Evolutionary conservation across 1,284 basidiomycete species (phyloP), one percentile per base, ranked within the genome.

Genomic region (Puccinia horiana): DNA sequence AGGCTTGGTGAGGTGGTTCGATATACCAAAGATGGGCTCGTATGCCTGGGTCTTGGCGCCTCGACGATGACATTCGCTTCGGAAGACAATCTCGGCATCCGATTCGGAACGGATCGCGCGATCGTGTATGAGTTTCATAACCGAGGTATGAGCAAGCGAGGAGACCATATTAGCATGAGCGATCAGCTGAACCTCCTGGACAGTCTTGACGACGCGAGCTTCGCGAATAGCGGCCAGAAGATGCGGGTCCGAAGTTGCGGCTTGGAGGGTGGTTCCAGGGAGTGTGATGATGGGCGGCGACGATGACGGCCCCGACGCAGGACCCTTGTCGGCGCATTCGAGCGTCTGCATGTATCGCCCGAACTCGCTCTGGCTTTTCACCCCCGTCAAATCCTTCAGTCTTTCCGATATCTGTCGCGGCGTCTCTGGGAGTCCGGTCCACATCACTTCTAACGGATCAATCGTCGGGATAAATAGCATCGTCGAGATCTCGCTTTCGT

Each of bases 11-110:
- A n/a, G n/a, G n/a, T n/a, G n/a, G n/a, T n/a, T n/a, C n/a, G n/a
- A n/a, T n/a, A 20, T 78, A 78, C 76, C 76, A 37, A 78, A 78
- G 58, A 78, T 78, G 47, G 76, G 76, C 61, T 67, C 58, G 26
- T 78, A 78, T 16, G 76, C 76, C 63, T 78, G 76, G 20, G 56
- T 58, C 18, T 78, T 78, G n/a, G 61, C 47, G 12, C 76, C 76
- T 26, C 44, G 47, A 37, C 76, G 42, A 67, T 78, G 56, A 37
- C 58, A 78, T 52, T 67, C 58, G 37, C 35, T 32, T 40, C 56
- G 47, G 61, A 78, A 78, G 61, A 52, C 8, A 12, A 49, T 63
- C 65, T 78, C 76, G 32, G 76, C 61, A 78, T 78, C 76, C 29
- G 63, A 37, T 35, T 78, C 76, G 18, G 61, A 67, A 3, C 37